Base-by-base conservation (phyloP, 208 protist genomes). In the Trypanosoma platydactyli region DNA sequence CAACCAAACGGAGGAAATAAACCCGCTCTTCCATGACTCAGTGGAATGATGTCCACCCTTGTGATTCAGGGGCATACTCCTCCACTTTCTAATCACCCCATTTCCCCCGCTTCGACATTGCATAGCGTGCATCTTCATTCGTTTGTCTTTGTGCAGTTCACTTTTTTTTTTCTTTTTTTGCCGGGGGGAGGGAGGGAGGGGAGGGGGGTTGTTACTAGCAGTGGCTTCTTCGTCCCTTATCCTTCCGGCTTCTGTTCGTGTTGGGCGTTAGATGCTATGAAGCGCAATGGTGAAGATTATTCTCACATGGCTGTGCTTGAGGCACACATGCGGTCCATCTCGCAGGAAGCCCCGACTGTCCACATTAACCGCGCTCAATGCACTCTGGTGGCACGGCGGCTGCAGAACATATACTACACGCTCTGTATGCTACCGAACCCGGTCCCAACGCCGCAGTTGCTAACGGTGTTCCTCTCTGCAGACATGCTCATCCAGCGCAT, bases 281-380 rank as follows among this genome's bases (percentile, higher is more conserved):
- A 30, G 7, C 27, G 4, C 33, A 49, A 44, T 22, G 38, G n/a
- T 57, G 22, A 44, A 1, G n/a, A 13, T 55, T 54, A 22, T 12
- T 5, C 38, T 44, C 20, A 18, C 30, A 41, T 48, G n/a, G 18
- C 4, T 25, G 6, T 16, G 0, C 53, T 71, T 54, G 33, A 63
- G 5, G 16, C 25, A 33, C 56, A 67, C 35, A 65, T 68, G 33
- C 54, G 38, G 5, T 62, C 52, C 18, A 45, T 76, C 22, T 46
- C 24, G 5, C 56, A 33, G n/a, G 30, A 48, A 16, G 54, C 55
- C 1, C 46, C 56, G 4, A 27, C 38, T 35, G 73, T 50, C 0
- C 25, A 49, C 40, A 67, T 80, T 49, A 80, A 80, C 55, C 51
- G 30, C 2, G 63, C 60, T 16, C 75, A 80, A 51, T 76, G 68